A percentile compares a stretch with the other conserved stretches of the same genome.
Evolutionary conservation across 1,139 yeast genomes (phyloP).

Genomic region (Blastobotrys illinoisensis): DNA sequence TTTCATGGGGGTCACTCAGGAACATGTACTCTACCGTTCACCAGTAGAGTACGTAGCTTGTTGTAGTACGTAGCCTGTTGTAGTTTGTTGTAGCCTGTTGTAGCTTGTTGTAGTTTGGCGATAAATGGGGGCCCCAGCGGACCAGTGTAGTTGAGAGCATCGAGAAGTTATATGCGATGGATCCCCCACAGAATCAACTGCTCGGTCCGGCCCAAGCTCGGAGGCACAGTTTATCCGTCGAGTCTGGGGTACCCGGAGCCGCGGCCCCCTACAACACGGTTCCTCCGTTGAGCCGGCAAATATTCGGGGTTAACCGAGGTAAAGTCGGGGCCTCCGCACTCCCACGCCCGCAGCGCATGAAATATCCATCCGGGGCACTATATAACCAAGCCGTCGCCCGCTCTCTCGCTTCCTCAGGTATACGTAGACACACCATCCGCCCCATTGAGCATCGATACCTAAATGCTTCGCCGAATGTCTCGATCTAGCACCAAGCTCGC

Average conservation of each 20-base stretch:
- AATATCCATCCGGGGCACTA: not conserved
- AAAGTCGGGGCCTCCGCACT: not conserved
- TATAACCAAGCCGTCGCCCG: not conserved
- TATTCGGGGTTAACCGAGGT: not conserved
- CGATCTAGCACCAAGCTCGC: slow-evolving; percentile 7
- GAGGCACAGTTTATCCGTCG: not conserved
- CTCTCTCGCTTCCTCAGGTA: not conserved
- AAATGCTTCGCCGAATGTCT: slow-evolving; percentile 12
- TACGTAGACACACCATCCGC: not conserved
- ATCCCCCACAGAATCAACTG: not conserved
- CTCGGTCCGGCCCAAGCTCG: not conserved
- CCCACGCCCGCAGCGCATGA: not conserved
- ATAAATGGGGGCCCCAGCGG: too few species aligned
- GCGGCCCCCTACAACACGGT: not conserved
- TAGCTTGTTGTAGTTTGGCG: too few species aligned
- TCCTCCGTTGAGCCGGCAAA: not conserved
- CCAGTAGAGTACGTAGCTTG: too few species aligned
- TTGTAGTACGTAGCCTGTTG: too few species aligned
- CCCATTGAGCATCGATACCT: not conserved
- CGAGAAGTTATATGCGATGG: not conserved
- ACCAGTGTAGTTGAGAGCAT: not conserved
- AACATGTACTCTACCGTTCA: too few species aligned
- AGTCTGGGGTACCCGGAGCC: slow-evolving; percentile 1
- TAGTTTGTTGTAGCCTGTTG: too few species aligned
- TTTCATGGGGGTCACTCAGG: too few species aligned